A percentile compares a stretch with the other conserved stretches of the same genome.
Conservation (phyloP, 2,329 filamentous ascomycete species). For the Exophiala phaeomuriformis region DNA sequence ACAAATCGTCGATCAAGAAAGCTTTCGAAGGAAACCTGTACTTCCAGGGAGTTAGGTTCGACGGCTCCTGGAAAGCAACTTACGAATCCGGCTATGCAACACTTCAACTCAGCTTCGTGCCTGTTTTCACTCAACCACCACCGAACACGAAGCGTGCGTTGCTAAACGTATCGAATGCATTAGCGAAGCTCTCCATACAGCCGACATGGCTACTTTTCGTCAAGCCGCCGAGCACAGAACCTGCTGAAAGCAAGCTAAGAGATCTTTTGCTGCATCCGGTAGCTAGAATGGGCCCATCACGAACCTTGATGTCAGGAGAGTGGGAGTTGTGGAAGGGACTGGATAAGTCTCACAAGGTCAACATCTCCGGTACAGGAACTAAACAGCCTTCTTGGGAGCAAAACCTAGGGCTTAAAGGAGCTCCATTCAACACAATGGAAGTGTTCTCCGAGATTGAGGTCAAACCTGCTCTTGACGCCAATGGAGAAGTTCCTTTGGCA, state of each 20-base stretch:
- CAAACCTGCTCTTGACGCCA: neutral
- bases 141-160: neutral
- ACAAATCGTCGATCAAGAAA: neutral
- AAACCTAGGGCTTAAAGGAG: conserved; percentile 35
- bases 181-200: conserved; percentile 28
- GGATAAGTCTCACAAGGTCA: conserved; percentile 28
- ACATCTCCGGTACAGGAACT: conserved; percentile 32
- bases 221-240: conserved; percentile 35
- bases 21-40: conserved; percentile 33
- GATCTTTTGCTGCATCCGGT: conserved; percentile 42
- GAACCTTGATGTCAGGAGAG: conserved; percentile 31
- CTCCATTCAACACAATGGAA: conserved; percentile 32
- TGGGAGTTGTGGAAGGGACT: conserved; percentile 42
- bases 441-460: conserved; percentile 28
- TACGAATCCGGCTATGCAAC: conserved; percentile 30
- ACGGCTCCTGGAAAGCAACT: conserved; percentile 37
- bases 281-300: conserved; percentile 40
- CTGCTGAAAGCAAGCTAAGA: conserved; percentile 36
- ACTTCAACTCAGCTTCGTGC: conserved; percentile 18
- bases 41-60: conserved; percentile 31
- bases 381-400: conserved; percentile 36
- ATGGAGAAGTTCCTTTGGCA: neutral
- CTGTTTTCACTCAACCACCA: neutral
- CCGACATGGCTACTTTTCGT: conserved; percentile 44
- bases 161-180: neutral